Conservation (phyloP, 2,329 filamentous ascomycete genomes). For the Zopfia rhizophila region DNA sequence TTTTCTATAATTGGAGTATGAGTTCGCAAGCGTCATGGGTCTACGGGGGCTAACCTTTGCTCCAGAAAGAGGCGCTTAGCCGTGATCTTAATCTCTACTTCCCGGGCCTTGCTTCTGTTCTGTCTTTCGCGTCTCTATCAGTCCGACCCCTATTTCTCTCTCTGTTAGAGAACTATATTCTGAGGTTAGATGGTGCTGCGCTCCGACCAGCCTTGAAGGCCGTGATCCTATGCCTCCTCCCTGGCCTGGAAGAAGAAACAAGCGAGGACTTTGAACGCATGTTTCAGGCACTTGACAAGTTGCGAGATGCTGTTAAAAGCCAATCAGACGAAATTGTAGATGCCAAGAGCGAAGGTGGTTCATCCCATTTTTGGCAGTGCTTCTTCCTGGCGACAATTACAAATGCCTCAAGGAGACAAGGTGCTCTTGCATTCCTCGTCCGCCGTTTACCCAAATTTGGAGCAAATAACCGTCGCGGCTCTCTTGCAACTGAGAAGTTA, state of each 20-base stretch:
- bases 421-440: constrained; percentile 85
- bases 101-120: constrained; percentile 85
- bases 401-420: constrained; percentile 82
- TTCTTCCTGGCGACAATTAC: constrained; percentile 95
- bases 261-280: constrained; percentile 97
- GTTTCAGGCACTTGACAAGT: constrained; percentile 77
- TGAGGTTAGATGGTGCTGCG: constrained; percentile 74
- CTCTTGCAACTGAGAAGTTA: constrained; percentile 25
- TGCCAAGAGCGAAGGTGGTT: constrained; percentile 59
- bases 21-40: constrained; percentile 11
- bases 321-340: constrained; percentile 60
- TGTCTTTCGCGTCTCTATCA: constrained; percentile 94
- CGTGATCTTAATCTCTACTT: constrained; percentile 87
- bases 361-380: constrained; percentile 98
- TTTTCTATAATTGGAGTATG: constrained; percentile 83
- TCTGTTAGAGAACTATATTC: constrained; percentile 82
- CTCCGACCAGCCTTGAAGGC: constrained; percentile 91
- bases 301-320: constrained; percentile 73
- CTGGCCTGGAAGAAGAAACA: constrained; percentile 93
- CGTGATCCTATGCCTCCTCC: constrained; percentile 86
- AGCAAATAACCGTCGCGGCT: constrained; percentile 25
- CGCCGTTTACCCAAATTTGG: constrained; percentile 81
- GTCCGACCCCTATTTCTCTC: constrained; percentile 87
- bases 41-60: constrained; percentile 33
- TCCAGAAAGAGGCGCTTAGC: constrained; percentile 75